Percentiles rank a stretch among this genome's conserved stretches.
phyloP scores from a whole-genome alignment of 768 basidiomycete species.

The Amanita pallidorosea region DNA sequence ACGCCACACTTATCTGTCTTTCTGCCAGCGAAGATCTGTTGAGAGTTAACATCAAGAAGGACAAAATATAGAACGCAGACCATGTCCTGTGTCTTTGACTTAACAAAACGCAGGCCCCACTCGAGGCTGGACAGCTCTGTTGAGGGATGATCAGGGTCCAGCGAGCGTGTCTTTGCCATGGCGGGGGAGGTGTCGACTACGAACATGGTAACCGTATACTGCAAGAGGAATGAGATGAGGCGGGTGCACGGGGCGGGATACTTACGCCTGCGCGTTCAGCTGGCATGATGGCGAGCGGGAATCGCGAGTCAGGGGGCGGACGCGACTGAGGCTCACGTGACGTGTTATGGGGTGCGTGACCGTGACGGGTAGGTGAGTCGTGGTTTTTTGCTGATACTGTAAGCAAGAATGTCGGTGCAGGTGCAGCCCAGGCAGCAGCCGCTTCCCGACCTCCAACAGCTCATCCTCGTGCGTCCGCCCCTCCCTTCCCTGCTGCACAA shows the following conservation, averaged over 20 bases:
- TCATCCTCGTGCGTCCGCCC: slow-evolving; percentile 27
- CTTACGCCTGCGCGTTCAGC: slow-evolving; percentile 64
- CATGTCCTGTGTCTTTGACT: slow-evolving; percentile 89
- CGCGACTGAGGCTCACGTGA: slow-evolving; percentile 28
- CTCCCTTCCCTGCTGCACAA: slow-evolving; percentile 4
- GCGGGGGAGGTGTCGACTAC: slow-evolving; percentile 81
- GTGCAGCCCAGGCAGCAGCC: slow-evolving; percentile 22
- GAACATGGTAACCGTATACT: slow-evolving; percentile 87
- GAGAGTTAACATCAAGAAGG: slow-evolving; percentile 2
- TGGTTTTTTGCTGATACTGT: slow-evolving; percentile 4
- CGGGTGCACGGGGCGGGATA: slow-evolving; percentile 15
- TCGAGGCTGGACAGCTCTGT: slow-evolving; percentile 69
- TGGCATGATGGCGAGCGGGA: slow-evolving; percentile 50
- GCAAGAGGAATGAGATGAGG: slow-evolving; percentile 6
- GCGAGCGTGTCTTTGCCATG: slow-evolving; percentile 58
- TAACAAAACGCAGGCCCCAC: slow-evolving; percentile 78
- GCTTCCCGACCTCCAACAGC: slow-evolving; percentile 29
- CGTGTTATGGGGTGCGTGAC: slow-evolving; percentile 13
- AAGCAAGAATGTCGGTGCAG: slow-evolving; percentile 23
- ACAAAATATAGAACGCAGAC: slow-evolving; percentile 23
- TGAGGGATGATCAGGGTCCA: slow-evolving; percentile 41
- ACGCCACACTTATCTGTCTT: slow-evolving; percentile 96
- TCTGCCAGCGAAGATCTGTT: slow-evolving; percentile 78
- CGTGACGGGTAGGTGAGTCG: slow-evolving; percentile 11
- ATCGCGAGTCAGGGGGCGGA: slow-evolving; percentile 9